Conservation (phyloP, 2,329 filamentous ascomycete genomes). For the Lachnum nothofagi region DNA sequence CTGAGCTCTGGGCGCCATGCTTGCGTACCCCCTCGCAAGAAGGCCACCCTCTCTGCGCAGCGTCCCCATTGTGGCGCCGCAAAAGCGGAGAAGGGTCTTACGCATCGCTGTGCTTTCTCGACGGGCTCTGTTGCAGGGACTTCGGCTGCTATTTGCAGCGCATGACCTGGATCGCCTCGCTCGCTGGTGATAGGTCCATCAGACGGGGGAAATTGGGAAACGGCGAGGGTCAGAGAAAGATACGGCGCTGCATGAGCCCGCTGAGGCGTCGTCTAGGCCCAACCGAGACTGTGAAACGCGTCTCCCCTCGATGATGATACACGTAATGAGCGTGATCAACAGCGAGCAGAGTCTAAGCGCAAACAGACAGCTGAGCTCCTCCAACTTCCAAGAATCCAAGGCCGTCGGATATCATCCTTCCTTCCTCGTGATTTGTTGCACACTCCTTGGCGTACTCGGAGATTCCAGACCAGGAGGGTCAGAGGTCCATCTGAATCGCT, state of each 20-base stretch:
- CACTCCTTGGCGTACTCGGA: too few species aligned
- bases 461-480: too few species aligned
- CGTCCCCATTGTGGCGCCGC: background rate
- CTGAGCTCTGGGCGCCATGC: background rate
- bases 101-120: background rate
- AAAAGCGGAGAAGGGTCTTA: background rate
- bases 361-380: too few species aligned
- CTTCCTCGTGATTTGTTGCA: too few species aligned
- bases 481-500: too few species aligned
- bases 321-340: background rate
- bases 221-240: background rate
- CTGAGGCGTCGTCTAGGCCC: slow-evolving; percentile 4
- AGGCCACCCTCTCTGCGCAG: background rate
- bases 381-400: too few species aligned
- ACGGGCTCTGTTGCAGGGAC: background rate
- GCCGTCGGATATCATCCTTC: too few species aligned
- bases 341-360: background rate
- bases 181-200: background rate
- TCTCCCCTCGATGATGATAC: background rate
- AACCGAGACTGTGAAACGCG: slow-evolving; percentile 15
- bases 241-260: background rate
- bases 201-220: background rate
- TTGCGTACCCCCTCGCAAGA: background rate
- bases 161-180: background rate
- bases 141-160: background rate